phyloP scores from a whole-genome alignment of 2,329 filamentous ascomycete species.

The Alternaria brassicicola region DNA sequence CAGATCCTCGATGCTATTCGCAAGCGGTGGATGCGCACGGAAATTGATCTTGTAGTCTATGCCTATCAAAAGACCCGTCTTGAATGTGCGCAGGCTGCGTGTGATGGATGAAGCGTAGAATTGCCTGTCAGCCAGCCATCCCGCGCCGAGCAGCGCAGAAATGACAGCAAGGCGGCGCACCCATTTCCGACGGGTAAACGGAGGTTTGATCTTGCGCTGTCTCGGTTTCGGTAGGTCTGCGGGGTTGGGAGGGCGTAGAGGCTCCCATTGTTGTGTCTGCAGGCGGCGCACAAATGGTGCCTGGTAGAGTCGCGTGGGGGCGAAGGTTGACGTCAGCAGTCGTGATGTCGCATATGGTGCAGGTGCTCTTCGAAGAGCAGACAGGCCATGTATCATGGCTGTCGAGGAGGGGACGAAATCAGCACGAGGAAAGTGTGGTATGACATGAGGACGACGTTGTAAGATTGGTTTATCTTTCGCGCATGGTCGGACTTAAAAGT shows the following conservation, averaged over 20 bases:
- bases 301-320: slow-evolving; percentile 18
- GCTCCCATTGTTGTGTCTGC: slow-evolving; percentile 50
- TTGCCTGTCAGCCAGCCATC: slow-evolving; percentile 73
- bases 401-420: slow-evolving; percentile 12
- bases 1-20: slow-evolving; percentile 74
- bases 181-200: slow-evolving; percentile 74
- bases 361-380: slow-evolving; percentile 40
- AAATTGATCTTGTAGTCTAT: slow-evolving; percentile 98
- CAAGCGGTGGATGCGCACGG: slow-evolving; percentile 74
- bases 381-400: slow-evolving; percentile 50
- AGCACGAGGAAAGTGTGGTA: slow-evolving; percentile 33
- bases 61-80: slow-evolving; percentile 77
- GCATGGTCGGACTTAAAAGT: slow-evolving; percentile 23
- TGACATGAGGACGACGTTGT: slow-evolving; percentile 23
- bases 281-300: slow-evolving; percentile 33
- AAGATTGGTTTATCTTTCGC: slow-evolving; percentile 16
- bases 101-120: slow-evolving; percentile 80
- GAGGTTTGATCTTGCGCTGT: slow-evolving; percentile 68
- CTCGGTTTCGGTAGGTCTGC: slow-evolving; percentile 68
- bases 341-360: slow-evolving; percentile 26
- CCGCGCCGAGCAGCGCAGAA: slow-evolving; percentile 62
- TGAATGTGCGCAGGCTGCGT: slow-evolving; percentile 82
- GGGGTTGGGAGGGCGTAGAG: slow-evolving; percentile 71
- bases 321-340: slow-evolving; percentile 25
- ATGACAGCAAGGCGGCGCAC: slow-evolving; percentile 72